Base-by-base conservation (phyloP, 768 basidiomycete species). In the Russula vinacea region DNA sequence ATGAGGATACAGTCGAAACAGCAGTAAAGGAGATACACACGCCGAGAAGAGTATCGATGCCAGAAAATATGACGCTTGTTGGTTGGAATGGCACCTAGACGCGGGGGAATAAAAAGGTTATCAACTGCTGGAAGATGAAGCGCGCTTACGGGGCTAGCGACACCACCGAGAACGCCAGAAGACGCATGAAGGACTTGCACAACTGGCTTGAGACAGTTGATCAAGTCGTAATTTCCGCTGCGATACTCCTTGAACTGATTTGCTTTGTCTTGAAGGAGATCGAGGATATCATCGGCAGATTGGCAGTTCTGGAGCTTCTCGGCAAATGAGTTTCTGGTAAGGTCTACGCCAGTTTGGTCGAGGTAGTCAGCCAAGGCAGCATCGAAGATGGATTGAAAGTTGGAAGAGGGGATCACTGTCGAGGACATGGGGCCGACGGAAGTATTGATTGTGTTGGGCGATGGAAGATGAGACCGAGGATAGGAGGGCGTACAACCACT, bases 321-420 rank as follows among this genome's bases (percentile, higher is more conserved):
- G 32, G 29, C 32, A 16, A 29, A 35, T 14, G 56, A 40, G 42
- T 47, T 10, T 33, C 47, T 45, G 32, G n/a, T 22, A 8, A 57
- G 44, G 44, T 57, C 56, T 33, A 57, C 32, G n/a, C 44, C 42
- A 1, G 56, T 56, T 7, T 44, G 42, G 13, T 56, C 44, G 56
- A 14, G 22, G n/a, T 57, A 57, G 19, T 56, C 29, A 2, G 26
- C 40, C 16, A 56, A 29, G 8, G 42, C 56, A 8, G 56, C 56
- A 11, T 56, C 56, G 16, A 56, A 17, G 1, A 56, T 56, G 10
- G 26, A 8, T 16, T 5, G 5, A n/a, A 56, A 56, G 29, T 47
- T 47, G 10, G 32, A 33, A 35, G 56, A 57, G n/a, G 56, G 1
- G n/a, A 1, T 29, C 29, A 35, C 35, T 10, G 35, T 35, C 35